Conservation (phyloP, 192 early-diverging fungal species). For the Gryganskiella cystojenkinii region DNA sequence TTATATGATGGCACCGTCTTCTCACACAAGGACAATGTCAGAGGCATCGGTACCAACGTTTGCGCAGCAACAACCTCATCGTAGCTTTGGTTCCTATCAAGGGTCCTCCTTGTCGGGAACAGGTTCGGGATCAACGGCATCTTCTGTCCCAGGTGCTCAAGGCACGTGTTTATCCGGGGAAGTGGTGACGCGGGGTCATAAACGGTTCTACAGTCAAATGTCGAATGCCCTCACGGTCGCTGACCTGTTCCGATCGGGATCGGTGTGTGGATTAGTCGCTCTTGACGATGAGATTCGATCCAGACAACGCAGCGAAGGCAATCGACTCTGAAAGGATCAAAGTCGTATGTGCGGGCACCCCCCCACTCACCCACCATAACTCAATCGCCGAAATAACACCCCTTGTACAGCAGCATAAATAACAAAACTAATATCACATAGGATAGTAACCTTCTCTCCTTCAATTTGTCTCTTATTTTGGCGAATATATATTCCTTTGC, state of each 20-base stretch:
- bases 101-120: not conserved
- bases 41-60: not conserved
- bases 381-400: too few species aligned
- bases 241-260: constrained; percentile 42
- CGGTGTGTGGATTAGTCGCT: constrained; percentile 41
- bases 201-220: constrained; percentile 49
- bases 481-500: too few species aligned
- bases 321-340: constrained; percentile 16
- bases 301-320: constrained; percentile 45
- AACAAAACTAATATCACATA: too few species aligned
- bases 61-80: not conserved
- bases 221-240: constrained; percentile 41
- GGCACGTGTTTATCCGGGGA: too few species aligned
- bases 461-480: too few species aligned
- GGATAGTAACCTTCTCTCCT: too few species aligned
- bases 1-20: constrained; percentile 12
- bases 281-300: constrained; percentile 50
- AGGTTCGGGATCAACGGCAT: too few species aligned
- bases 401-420: too few species aligned
- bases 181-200: constrained; percentile 26
- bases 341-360: too few species aligned
- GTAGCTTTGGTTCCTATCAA: too few species aligned
- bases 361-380: too few species aligned
- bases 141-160: too few species aligned
- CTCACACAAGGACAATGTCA: constrained; percentile 3